A percentile compares a stretch with the other conserved stretches of the same genome.
These are phyloP conservation scores for Russula foetens DNA, from an alignment of 768 basidiomycete genomes.

Conservation along the genomic window DNA sequence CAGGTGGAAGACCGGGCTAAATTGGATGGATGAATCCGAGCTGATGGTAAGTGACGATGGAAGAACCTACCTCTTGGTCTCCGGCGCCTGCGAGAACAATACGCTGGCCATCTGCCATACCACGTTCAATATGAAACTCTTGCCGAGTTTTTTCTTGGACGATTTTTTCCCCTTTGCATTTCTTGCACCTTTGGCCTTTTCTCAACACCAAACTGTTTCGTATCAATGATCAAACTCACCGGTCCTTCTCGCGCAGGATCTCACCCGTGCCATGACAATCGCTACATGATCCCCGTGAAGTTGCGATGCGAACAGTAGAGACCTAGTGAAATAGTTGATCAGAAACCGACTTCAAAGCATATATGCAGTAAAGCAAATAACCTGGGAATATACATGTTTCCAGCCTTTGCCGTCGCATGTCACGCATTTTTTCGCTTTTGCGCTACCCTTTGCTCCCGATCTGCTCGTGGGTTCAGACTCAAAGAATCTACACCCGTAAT, in stretches of 20 bases:
- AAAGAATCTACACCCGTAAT: conserved; percentile 8
- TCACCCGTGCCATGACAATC: conserved; percentile 64
- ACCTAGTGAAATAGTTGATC: conserved; percentile 27
- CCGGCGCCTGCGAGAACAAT: conserved; percentile 90
- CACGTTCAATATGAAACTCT: conserved; percentile 80
- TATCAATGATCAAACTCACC: conserved; percentile 35
- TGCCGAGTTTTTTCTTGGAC: conserved; percentile 84
- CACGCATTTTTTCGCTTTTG: conserved; percentile 78
- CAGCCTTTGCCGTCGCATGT: conserved; percentile 82
- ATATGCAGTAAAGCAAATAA: conserved; percentile 18
- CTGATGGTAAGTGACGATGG: neutral
- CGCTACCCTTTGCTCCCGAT: conserved; percentile 71
- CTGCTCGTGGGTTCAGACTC: conserved; percentile 33
- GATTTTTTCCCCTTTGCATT: conserved; percentile 83
- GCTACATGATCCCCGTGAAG: conserved; percentile 49
- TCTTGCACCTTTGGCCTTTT: conserved; percentile 66
- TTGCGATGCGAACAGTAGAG: conserved; percentile 39
- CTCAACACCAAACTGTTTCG: conserved; percentile 2
- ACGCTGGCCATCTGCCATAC: conserved; percentile 74
- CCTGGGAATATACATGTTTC: conserved; percentile 52
- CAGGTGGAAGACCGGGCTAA: conserved; percentile 79
- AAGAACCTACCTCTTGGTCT: conserved; percentile 63
- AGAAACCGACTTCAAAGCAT: neutral
- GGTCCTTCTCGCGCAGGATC: conserved; percentile 76
- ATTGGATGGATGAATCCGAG: neutral